Conservation (phyloP, 768 basidiomycete species). For the Lentinula edodes region DNA sequence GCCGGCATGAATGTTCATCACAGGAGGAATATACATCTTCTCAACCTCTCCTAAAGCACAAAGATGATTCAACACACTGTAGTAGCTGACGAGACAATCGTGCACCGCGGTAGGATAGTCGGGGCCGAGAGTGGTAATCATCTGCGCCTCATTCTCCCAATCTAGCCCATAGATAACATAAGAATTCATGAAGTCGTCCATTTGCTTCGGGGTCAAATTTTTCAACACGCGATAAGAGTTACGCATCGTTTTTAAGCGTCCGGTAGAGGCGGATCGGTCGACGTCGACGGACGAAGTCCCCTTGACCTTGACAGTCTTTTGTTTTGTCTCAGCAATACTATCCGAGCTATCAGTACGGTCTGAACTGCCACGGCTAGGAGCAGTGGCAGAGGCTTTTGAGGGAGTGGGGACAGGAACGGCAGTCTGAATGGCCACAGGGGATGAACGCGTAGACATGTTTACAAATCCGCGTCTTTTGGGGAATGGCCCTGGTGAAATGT, state of each 20-base stretch:
- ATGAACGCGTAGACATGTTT: conserved; percentile 1
- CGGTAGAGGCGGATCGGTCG: conserved; percentile 1
- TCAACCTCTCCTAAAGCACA: conserved; percentile 3
- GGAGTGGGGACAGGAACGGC: neutral
- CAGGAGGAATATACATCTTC: conserved; percentile 5
- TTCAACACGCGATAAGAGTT: conserved; percentile 3
- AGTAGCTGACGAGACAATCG: conserved; percentile 4
- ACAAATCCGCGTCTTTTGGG: neutral
- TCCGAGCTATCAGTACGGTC: neutral
- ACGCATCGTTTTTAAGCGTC: neutral
- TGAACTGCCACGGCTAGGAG: neutral
- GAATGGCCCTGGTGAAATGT: neutral
- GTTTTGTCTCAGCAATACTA: neutral
- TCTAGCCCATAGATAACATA: conserved; percentile 1
- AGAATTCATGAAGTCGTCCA: conserved; percentile 4
- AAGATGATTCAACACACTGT: conserved; percentile 2
- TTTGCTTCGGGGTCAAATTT: conserved; percentile 1
- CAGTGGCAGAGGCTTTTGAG: neutral
- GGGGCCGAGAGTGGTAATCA: conserved; percentile 1
- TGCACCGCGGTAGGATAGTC: conserved; percentile 1
- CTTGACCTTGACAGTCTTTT: neutral
- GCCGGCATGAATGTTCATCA: conserved; percentile 1
- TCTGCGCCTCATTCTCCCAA: conserved; percentile 5
- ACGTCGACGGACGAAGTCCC: neutral
- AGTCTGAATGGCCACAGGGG: neutral